A percentile compares a stretch with the other conserved stretches of the same genome.
These are phyloP conservation scores for Candida ipomoeae DNA, from an alignment of 805 yeast species.

Conservation along the genomic window DNA sequence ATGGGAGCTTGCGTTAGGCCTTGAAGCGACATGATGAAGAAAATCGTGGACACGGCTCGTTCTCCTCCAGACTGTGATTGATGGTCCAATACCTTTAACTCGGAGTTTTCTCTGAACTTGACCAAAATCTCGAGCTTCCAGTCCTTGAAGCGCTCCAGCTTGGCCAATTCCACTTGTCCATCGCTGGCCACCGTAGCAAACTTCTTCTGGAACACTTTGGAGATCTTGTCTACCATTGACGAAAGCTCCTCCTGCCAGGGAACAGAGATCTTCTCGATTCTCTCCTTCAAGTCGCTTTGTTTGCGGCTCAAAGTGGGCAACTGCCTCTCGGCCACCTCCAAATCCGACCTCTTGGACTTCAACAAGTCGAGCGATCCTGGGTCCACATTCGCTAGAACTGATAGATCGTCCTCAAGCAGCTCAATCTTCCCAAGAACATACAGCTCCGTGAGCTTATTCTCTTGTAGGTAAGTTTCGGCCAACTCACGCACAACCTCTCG, in stretches of 20 bases:
- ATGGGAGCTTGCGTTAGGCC: conserved; percentile 86
- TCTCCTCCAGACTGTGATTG: conserved; percentile 97
- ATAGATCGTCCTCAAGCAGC: conserved; percentile 44
- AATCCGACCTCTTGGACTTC: conserved; percentile 31
- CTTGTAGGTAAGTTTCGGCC: conserved; percentile 35
- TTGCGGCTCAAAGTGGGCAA: conserved; percentile 34
- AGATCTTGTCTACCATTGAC: conserved; percentile 49
- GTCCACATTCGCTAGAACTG: conserved; percentile 36
- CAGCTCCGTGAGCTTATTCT: conserved; percentile 34
- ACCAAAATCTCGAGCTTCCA: conserved; percentile 87
- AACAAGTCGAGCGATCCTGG: conserved; percentile 38
- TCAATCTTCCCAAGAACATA: conserved; percentile 38
- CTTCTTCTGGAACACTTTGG: conserved; percentile 59
- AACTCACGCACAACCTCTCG: conserved; percentile 35
- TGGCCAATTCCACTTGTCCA: conserved; percentile 69
- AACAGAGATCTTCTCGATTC: conserved; percentile 36
- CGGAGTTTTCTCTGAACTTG: conserved; percentile 74
- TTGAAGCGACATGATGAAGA: conserved; percentile 86
- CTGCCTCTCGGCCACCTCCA: conserved; percentile 29
- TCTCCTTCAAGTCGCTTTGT: conserved; percentile 25
- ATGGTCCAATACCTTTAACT: conserved; percentile 68
- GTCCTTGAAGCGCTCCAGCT: conserved; percentile 51
- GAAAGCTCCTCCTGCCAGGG: conserved; percentile 64
- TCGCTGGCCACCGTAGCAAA: conserved; percentile 78
- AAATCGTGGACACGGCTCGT: conserved; percentile 89